Percentiles rank a stretch among this genome's conserved stretches.
Conservation (phyloP, 352 stramenopile species). For the Phytopythium delawarense region DNA sequence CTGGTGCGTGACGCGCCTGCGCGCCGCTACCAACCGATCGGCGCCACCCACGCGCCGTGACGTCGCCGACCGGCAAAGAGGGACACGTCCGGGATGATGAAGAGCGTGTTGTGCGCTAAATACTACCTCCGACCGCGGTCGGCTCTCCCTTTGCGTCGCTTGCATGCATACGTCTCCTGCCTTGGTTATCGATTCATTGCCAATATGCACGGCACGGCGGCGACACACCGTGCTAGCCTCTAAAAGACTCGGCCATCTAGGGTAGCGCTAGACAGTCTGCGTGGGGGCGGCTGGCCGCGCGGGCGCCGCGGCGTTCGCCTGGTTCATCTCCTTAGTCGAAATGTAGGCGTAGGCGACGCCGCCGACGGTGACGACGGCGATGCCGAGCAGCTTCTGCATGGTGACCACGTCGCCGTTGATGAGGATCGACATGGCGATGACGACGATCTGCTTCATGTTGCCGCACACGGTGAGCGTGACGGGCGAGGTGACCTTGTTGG, state of each 20-base stretch:
- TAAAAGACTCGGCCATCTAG: conserved; percentile 1
- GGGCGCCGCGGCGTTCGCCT: conserved; percentile 34
- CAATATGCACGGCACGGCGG: background rate
- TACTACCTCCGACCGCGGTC: background rate
- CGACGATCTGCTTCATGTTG: conserved; percentile 94
- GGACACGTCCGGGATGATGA: background rate
- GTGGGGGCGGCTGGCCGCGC: conserved; percentile 19
- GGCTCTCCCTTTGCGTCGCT: no score
- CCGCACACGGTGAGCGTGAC: conserved; percentile 92
- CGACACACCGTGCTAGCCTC: background rate
- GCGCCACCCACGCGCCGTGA: conserved; percentile 21
- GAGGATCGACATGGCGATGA: conserved; percentile 76
- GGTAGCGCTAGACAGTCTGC: conserved; percentile 16
- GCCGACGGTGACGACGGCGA: conserved; percentile 61
- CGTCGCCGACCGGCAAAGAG: background rate
- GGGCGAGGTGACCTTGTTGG: conserved; percentile 94
- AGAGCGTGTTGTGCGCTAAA: background rate
- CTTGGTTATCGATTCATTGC: background rate
- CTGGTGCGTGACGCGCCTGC: conserved; percentile 42
- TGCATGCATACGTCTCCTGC: no score
- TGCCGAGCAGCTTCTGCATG: conserved; percentile 62
- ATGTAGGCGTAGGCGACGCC: conserved; percentile 74
- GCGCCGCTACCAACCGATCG: conserved; percentile 31
- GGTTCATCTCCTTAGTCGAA: conserved; percentile 71
- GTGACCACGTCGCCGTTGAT: conserved; percentile 75